phyloP scores from a whole-genome alignment of 2,329 filamentous ascomycete species.

The Ascochyta lentis region DNA sequence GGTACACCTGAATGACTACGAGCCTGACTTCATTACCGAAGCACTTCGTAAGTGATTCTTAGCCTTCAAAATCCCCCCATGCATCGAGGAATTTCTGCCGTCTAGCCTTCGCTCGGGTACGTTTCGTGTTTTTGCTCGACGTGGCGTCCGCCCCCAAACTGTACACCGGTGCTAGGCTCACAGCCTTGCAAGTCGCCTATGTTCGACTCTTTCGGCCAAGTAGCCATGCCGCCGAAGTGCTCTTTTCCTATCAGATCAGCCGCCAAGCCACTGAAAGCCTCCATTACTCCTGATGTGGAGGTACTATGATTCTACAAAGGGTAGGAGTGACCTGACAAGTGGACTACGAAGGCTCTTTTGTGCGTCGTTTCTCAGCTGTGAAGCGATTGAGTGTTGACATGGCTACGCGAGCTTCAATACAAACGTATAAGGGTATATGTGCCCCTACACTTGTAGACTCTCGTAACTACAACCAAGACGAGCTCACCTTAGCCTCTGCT shows the following conservation, averaged over 20 bases:
- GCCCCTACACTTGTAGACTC: neutral
- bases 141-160: conserved; percentile 1
- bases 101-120: neutral
- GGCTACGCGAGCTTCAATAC: neutral
- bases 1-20: neutral
- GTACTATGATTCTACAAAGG: neutral
- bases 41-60: neutral
- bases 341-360: neutral
- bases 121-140: neutral
- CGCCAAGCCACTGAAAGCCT: neutral
- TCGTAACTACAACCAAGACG: neutral
- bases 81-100: neutral
- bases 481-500: neutral
- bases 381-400: neutral
- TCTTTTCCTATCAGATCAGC: conserved; percentile 1
- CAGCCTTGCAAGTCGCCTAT: conserved; percentile 2
- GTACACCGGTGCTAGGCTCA: conserved; percentile 3
- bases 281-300: neutral
- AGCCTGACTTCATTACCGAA: neutral
- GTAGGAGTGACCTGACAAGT: neutral
- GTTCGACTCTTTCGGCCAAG: conserved; percentile 3
- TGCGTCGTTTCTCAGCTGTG: conserved; percentile 1
- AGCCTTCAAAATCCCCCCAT: too few relatives aligned
- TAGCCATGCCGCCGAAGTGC: neutral
- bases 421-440: neutral